A percentile compares a stretch with the other conserved stretches of the same genome.
Conservation (phyloP, 257 asterid genomes). For the Salvia rosmarinus region DNA sequence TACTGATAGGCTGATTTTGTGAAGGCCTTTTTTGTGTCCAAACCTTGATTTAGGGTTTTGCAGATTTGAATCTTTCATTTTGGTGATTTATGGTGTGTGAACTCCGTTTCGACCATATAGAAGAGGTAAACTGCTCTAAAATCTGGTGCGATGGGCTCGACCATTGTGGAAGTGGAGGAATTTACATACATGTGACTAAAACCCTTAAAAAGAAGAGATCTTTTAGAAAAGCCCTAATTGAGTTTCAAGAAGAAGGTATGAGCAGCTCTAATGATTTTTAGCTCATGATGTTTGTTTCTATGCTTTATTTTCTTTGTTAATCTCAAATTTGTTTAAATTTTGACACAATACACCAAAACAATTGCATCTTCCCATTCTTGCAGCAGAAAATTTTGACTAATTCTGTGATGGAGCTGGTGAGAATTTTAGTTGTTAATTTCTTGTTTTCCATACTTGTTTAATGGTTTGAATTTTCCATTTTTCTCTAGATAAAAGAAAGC, state of each 20-base stretch:
- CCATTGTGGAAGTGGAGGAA: neutral
- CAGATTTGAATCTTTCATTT: constrained; percentile 4
- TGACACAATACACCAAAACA: neutral
- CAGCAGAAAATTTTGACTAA: constrained; percentile 31
- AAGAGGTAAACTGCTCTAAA: neutral
- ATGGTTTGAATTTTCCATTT: neutral
- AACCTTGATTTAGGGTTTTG: constrained; percentile 30
- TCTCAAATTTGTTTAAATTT: neutral
- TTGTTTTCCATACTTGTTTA: neutral
- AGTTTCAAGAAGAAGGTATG: constrained; percentile 2
- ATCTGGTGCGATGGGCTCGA: neutral
- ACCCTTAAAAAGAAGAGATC: neutral
- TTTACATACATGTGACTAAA: neutral
- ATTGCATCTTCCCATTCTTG: constrained; percentile 10
- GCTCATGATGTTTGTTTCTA: neutral
- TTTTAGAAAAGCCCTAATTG: constrained; percentile 6
- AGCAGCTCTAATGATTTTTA: neutral
- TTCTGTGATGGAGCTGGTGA: neutral
- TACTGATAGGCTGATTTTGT: constrained; percentile 3
- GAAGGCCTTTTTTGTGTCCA: constrained; percentile 10
- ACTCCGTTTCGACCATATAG: neutral
- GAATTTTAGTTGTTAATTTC: neutral
- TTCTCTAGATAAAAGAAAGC: neutral
- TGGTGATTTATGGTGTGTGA: neutral
- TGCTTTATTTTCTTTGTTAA: neutral